A percentile compares a stretch with the other conserved stretches of the same genome.
Conservation (phyloP, 495 filamentous ascomycete species). For the Tuber aestivum region DNA sequence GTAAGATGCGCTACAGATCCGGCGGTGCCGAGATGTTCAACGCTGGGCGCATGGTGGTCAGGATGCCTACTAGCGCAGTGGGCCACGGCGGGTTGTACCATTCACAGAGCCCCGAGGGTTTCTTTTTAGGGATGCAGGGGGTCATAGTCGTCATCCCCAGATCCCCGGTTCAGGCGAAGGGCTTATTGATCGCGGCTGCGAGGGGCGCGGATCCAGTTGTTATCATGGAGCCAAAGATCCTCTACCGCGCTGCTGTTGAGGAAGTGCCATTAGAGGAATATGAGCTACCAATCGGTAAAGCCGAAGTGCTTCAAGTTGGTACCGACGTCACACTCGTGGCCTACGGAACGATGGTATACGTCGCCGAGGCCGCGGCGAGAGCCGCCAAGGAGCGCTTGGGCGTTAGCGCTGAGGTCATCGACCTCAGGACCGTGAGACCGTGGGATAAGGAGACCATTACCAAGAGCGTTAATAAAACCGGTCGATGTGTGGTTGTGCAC, state of each 20-base stretch:
- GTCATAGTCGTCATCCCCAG: conserved; percentile 84
- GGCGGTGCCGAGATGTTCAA: conserved; percentile 65
- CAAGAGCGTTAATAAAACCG: conserved; percentile 82
- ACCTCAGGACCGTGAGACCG: conserved; percentile 85
- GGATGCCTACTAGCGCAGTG: conserved; percentile 92
- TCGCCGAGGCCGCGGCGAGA: conserved; percentile 71
- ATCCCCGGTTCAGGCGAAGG: conserved; percentile 87
- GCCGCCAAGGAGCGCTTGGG: conserved; percentile 76
- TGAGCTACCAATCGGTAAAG: conserved; percentile 76
- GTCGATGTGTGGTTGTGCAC: conserved; percentile 85
- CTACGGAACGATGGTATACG: conserved; percentile 89
- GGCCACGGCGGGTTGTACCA: conserved; percentile 97
- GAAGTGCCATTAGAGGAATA: conserved; percentile 83
- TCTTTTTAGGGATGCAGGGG: conserved; percentile 90
- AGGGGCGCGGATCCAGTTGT: conserved; percentile 81
- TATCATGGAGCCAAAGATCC: conserved; percentile 94
- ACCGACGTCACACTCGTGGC: conserved; percentile 79
- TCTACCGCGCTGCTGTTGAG: conserved; percentile 92
- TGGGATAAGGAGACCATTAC: conserved; percentile 87
- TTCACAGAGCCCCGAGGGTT: conserved; percentile 83
- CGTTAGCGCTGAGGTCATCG: conserved; percentile 79
- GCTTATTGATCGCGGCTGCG: conserved; percentile 71
- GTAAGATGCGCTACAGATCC: conserved; percentile 76
- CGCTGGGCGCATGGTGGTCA: conserved; percentile 73
- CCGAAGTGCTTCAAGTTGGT: conserved; percentile 79